These are phyloP conservation scores for Trypanosomatidae sp. DNA, from an alignment of 208 protist genomes.

Conservation along the genomic window DNA sequence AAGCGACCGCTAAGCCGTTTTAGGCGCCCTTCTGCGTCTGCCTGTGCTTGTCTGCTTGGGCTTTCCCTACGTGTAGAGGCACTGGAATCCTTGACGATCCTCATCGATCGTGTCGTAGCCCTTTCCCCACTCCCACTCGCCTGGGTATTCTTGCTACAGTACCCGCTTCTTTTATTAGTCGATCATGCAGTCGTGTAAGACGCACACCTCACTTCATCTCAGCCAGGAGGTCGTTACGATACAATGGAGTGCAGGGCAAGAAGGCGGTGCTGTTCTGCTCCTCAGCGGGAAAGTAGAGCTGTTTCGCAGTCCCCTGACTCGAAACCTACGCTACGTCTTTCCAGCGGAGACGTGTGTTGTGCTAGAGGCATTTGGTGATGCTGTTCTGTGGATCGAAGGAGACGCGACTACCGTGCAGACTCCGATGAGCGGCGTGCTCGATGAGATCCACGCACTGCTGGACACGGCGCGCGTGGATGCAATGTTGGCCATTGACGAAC, in stretches of 20 bases:
- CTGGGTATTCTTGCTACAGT: not conserved
- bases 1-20: not conserved
- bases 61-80: not conserved
- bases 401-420: constrained; percentile 18
- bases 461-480: constrained; percentile 57
- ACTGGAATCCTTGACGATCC: not conserved
- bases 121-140: not conserved
- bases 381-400: constrained; percentile 54
- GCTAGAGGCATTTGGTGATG: constrained; percentile 33
- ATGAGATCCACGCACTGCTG: constrained; percentile 59
- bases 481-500: constrained; percentile 17
- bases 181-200: constrained; percentile 4
- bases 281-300: constrained; percentile 49
- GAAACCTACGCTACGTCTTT: constrained; percentile 70
- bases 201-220: constrained; percentile 12
- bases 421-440: constrained; percentile 28
- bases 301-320: constrained; percentile 45
- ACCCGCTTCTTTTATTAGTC: not conserved
- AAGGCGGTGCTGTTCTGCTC: constrained; percentile 46
- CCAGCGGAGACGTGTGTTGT: constrained; percentile 34
- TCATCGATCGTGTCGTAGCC: not conserved
- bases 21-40: not conserved
- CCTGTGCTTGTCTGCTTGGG: not conserved
- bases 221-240: constrained; percentile 12
- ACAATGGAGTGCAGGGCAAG: constrained; percentile 14